Base-by-base conservation (phyloP, 306 rosid genomes). In the Lathyrus oleraceus region DNA sequence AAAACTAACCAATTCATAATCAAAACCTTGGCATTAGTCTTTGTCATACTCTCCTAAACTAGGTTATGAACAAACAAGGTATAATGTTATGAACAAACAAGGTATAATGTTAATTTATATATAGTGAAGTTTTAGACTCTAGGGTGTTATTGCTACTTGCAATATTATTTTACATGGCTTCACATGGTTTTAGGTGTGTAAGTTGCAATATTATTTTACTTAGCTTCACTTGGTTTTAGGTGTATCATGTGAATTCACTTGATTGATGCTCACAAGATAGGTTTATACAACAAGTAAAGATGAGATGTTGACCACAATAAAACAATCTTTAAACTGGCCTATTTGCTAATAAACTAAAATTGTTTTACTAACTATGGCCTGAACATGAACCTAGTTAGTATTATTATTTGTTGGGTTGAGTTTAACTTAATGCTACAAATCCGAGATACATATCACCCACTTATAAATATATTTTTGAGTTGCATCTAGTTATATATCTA, bases 161-260 rank as follows among this genome's bases (percentile, higher is more conserved):
- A 30, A 47, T 38, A 70, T 61, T 60, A 6, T 71, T 40, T 58
- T 58, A 64, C 32, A 54, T 12, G 3, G 57, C 36, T 72, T 59
- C 53, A 49, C 69, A 14, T 53, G 16, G 10, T 49, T 39, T 79
- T 66, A 75, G 65, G 81, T 28, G 17, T 53, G 76, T 59, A 1
- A 57, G 17, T 35, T 66, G 43, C 44, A 19, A 47, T 38, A 70
- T 49, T 60, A 9, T 71, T 40, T 45, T 58, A 64, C 32, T 56
- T 8, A 7, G 57, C 25, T 72, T 59, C 53, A 49, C 69, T 27
- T 53, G 20, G 10, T 49, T 39, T 79, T 66, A 73, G 65, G 81
- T 28, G 8, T 59, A 72, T 67, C 89, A 85, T 79, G 91, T 81
- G 87, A 86, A 70, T 74, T 69, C 63, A 67, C 77, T 38, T 52